Evolutionary conservation across 371 early-diverging fungal genomes (phyloP).

Genomic region (Syncephalis fuscata): DNA sequence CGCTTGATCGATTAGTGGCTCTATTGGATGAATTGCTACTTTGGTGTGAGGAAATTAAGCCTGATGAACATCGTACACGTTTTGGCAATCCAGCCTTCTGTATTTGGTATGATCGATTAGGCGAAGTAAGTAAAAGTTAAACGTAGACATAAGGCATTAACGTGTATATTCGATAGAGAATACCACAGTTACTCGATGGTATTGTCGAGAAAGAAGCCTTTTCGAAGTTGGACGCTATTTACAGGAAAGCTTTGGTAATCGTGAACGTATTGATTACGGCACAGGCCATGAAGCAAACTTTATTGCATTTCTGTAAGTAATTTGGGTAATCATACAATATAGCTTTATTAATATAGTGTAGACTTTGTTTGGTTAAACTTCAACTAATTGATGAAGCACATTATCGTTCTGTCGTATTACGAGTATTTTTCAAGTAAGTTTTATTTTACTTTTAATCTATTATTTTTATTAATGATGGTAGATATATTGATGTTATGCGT

Average conservation of each 20-base stretch:
- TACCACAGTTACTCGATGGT: slow-evolving; percentile 13
- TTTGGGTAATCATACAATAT: background rate
- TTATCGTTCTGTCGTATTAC: slow-evolving; percentile 51
- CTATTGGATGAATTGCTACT: slow-evolving; percentile 39
- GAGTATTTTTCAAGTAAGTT: slow-evolving; percentile 57
- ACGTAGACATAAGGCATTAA: background rate
- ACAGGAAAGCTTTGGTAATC: slow-evolving; percentile 84
- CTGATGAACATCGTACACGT: slow-evolving; percentile 59
- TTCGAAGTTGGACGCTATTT: slow-evolving; percentile 71
- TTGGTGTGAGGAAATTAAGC: slow-evolving; percentile 52
- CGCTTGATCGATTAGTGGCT: slow-evolving; percentile 31
- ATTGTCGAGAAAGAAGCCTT: slow-evolving; percentile 28
- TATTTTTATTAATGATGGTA: slow-evolving; percentile 10
- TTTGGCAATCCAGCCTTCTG: slow-evolving; percentile 90
- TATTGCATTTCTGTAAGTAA: slow-evolving; percentile 67
- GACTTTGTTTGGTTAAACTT: slow-evolving; percentile 66
- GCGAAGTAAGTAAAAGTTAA: slow-evolving; percentile 19
- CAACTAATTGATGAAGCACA: slow-evolving; percentile 40
- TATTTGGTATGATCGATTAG: slow-evolving; percentile 51
- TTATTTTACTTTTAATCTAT: slow-evolving; percentile 2
- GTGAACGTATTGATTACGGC: slow-evolving; percentile 97
- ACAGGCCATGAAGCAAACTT: slow-evolving; percentile 99
- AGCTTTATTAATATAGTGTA: too few relatives aligned
- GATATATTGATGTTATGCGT: slow-evolving; percentile 81
- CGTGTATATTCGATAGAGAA: slow-evolving; percentile 6